Evolutionary conservation across 2,329 filamentous ascomycete genomes (phyloP), one percentile per base, ranked within the genome.

Genomic region (Colletotrichum acutatum): DNA sequence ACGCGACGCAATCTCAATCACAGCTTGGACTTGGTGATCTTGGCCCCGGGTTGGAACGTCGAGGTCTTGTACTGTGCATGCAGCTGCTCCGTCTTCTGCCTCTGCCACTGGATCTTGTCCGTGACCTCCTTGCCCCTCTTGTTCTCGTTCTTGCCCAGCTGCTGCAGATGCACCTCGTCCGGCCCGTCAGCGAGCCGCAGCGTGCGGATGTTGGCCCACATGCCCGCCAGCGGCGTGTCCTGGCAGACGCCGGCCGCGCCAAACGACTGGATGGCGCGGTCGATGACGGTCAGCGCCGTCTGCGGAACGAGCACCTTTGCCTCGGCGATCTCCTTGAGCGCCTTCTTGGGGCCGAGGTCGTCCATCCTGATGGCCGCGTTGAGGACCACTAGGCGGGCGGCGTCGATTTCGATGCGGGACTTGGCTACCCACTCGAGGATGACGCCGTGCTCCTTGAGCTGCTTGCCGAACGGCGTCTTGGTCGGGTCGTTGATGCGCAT

Each of bases 301-400:
- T 91, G 88, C 0, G 97, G 97, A 9, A 97, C 93, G 22, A 98
- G 90, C 0, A 98, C 92, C 88, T 99, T 99, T 76, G 97, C 96
- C 85, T 98, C 90, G 30, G 95, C 96, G 77, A 99, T 99, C 83
- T 98, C 95, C 82, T 93, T 95, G 74, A 98, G 90, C 0, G 96
- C 95, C 76, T 91, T 90, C 87, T 98, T 98, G 77, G 97, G 94
- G 77, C 96, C 93, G 24, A 92, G 90, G 77, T 94, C 90, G 84
- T 99, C 97, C 86, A 99, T 98, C 85, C 94, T 95, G 83, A 97
- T 93, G 74, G 97, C 97, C 1, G 97, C 97, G 84, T 98, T 98
- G 76, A 98, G 91, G 8, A 98, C 97, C 53, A 97, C 85, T 12
- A 99, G 90, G 46, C 97, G 93, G 0, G 96, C 94, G 1, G 95